phyloP scores from a whole-genome alignment of 495 filamentous ascomycete species.

The Penicillium daleae region DNA sequence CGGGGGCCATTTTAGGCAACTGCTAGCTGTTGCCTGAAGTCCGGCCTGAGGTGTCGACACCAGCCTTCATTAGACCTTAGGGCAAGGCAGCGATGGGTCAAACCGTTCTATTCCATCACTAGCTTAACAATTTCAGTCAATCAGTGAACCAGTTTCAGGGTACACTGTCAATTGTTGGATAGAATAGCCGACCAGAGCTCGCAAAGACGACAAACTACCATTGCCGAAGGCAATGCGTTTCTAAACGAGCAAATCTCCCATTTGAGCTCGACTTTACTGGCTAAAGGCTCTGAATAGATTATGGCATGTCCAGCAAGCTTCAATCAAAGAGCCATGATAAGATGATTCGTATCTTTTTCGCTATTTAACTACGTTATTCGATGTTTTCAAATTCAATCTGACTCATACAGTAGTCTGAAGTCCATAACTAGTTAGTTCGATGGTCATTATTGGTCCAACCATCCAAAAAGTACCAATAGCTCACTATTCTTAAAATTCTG shows the following conservation, averaged over 20 bases:
- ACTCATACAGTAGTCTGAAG: too few species aligned
- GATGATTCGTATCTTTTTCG: not conserved
- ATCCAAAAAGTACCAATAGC: not conserved
- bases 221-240: not conserved
- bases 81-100: not conserved
- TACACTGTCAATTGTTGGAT: not conserved
- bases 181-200: not conserved
- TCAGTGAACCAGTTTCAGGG: not conserved
- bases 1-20: not conserved
- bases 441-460: not conserved
- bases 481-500: not conserved
- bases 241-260: not conserved
- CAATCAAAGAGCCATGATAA: not conserved
- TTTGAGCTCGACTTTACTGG: not conserved
- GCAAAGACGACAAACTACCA: not conserved
- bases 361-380: too few species aligned
- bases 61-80: not conserved
- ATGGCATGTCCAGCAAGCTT: not conserved
- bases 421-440: too few species aligned
- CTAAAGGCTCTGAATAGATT: not conserved
- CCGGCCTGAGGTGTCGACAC: not conserved
- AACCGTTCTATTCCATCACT: not conserved
- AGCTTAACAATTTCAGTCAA: not conserved
- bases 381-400: not conserved
- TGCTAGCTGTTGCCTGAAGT: slow-evolving; percentile 7